These are phyloP conservation scores for Colletotrichum magnum DNA, from an alignment of 2,329 filamentous ascomycete genomes.

Conservation along the genomic window DNA sequence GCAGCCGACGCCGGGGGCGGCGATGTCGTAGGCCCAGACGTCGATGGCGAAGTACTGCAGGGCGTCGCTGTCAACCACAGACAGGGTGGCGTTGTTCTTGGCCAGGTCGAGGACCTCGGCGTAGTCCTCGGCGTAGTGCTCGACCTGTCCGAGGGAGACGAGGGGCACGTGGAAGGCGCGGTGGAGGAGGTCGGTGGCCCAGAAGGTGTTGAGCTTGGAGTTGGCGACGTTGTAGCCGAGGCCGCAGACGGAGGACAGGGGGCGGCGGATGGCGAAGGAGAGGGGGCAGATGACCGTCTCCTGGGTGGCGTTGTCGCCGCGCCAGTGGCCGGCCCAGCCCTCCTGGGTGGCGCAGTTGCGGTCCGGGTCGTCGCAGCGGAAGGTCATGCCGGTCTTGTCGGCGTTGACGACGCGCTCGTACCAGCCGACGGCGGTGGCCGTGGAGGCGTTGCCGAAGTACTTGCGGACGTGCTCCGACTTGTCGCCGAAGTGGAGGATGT, in stretches of 20 bases:
- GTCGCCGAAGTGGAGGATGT: constrained; percentile 71
- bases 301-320: constrained; percentile 73
- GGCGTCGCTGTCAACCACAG: constrained; percentile 71
- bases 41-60: constrained; percentile 80
- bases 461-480: constrained; percentile 72
- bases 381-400: constrained; percentile 69
- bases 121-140: constrained; percentile 75
- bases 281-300: constrained; percentile 80
- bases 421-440: constrained; percentile 72
- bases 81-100: constrained; percentile 58
- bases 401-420: constrained; percentile 72
- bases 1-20: constrained; percentile 74
- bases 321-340: constrained; percentile 77
- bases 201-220: constrained; percentile 72
- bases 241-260: constrained; percentile 72
- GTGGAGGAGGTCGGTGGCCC: constrained; percentile 77
- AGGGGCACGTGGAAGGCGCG: constrained; percentile 74
- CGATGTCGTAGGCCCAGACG: constrained; percentile 76
- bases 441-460: constrained; percentile 75
- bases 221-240: constrained; percentile 73
- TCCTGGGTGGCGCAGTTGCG: constrained; percentile 70
- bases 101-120: constrained; percentile 68
- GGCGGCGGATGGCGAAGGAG: constrained; percentile 71
- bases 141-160: constrained; percentile 71
- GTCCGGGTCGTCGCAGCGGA: constrained; percentile 79